phyloP scores from a whole-genome alignment of 2,329 filamentous ascomycete genomes.

The Fusarium penzigii region DNA sequence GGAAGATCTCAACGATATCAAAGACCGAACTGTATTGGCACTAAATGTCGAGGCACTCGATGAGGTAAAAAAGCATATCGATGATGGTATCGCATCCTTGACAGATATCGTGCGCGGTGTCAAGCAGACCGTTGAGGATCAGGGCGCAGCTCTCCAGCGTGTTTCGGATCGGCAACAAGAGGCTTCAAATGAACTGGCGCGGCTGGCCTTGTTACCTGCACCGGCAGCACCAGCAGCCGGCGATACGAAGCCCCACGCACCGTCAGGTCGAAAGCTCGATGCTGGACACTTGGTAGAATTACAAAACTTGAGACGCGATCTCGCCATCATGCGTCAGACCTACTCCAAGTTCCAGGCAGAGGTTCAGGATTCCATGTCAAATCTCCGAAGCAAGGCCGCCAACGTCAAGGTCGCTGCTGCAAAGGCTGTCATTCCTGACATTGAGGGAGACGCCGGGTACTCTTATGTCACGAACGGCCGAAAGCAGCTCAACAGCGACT shows the following conservation, averaged over 20 bases:
- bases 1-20: conserved; percentile 89
- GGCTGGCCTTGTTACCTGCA: conserved; percentile 50
- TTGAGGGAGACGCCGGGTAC: conserved; percentile 78
- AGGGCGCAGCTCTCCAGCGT: conserved; percentile 76
- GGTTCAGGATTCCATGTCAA: conserved; percentile 82
- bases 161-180: conserved; percentile 92
- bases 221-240: conserved; percentile 45
- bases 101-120: conserved; percentile 84
- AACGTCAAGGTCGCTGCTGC: conserved; percentile 76
- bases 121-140: conserved; percentile 79
- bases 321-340: conserved; percentile 89
- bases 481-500: conserved; percentile 83
- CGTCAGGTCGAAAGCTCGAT: conserved; percentile 47
- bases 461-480: conserved; percentile 84
- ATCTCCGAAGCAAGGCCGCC: conserved; percentile 77
- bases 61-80: conserved; percentile 94
- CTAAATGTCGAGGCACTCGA: conserved; percentile 91
- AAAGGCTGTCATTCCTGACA: conserved; percentile 68
- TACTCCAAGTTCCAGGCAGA: conserved; percentile 91
- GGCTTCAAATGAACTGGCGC: conserved; percentile 81
- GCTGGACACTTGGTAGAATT: conserved; percentile 73
- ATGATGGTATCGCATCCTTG: conserved; percentile 82
- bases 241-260: conserved; percentile 36
- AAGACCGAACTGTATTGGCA: conserved; percentile 92
- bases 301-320: conserved; percentile 79